Evolutionary conservation across 331 rosid genomes (phyloP).

Genomic region (Malus hybrid): DNA sequence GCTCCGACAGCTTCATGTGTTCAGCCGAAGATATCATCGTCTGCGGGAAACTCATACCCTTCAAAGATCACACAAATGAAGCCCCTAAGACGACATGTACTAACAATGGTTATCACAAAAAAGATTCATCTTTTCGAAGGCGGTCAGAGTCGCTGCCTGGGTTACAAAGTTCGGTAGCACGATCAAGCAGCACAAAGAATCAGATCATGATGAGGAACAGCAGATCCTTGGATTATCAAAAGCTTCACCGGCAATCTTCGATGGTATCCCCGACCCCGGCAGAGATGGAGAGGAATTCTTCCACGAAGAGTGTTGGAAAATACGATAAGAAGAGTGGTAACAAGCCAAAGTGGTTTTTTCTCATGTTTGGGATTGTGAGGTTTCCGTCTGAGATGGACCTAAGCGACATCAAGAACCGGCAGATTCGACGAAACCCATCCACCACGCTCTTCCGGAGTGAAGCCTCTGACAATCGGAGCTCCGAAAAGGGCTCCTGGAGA

Average conservation of each 20-base stretch:
- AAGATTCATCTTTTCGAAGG: slow-evolving; percentile 15
- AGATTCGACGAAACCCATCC: slow-evolving; percentile 46
- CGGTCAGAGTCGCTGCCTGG: slow-evolving; percentile 54
- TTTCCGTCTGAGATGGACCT: slow-evolving; percentile 77
- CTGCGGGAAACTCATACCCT: slow-evolving; percentile 69
- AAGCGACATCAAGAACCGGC: slow-evolving; percentile 61
- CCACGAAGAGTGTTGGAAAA: slow-evolving; percentile 23
- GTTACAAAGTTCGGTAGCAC: slow-evolving; percentile 32
- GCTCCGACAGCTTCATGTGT: slow-evolving; percentile 42
- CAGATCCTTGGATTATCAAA: slow-evolving; percentile 47
- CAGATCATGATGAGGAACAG: slow-evolving; percentile 49
- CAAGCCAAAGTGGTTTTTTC: slow-evolving; percentile 67
- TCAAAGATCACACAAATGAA: slow-evolving; percentile 17
- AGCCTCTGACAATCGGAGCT: slow-evolving; percentile 28
- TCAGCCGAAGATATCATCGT: slow-evolving; percentile 75
- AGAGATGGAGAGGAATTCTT: slow-evolving; percentile 38
- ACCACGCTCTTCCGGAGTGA: background rate
- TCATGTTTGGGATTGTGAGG: slow-evolving; percentile 63
- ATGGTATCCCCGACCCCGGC: background rate
- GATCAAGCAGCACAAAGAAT: slow-evolving; percentile 47
- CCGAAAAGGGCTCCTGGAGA: slow-evolving; percentile 65
- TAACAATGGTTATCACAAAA: background rate
- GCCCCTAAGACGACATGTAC: background rate
- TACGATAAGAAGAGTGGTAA: slow-evolving; percentile 3
- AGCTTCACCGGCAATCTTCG: slow-evolving; percentile 28